Evolutionary conservation across 2,329 filamentous ascomycete species (phyloP).

Genomic region (Zymoseptoria crescenta): DNA sequence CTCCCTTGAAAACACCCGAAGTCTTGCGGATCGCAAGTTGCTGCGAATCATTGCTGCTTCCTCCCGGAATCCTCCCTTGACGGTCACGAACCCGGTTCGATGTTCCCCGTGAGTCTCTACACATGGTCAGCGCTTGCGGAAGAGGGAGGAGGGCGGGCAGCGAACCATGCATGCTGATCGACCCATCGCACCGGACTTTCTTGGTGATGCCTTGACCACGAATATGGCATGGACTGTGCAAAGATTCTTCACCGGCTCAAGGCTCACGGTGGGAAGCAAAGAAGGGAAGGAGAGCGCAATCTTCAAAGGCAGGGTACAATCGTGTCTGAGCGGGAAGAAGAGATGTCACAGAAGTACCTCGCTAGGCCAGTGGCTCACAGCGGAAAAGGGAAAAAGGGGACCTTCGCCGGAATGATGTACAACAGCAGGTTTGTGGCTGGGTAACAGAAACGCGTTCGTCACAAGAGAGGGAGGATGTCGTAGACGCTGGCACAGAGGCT

Average conservation of each 20-base stretch:
- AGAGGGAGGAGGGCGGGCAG: not conserved
- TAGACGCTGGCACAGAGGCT: not conserved
- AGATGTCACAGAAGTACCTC: not conserved
- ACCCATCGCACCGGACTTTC: not conserved
- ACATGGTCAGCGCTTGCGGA: not conserved
- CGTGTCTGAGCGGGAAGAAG: no score
- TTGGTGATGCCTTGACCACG: not conserved
- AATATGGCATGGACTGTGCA: no score
- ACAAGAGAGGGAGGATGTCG: no score
- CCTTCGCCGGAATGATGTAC: not conserved
- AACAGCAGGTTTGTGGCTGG: not conserved
- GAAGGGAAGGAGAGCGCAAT: no score
- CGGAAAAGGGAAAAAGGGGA: not conserved
- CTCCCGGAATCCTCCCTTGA: not conserved
- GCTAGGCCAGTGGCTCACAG: not conserved
- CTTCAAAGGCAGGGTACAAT: no score
- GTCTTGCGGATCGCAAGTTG: no score
- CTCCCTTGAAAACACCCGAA: no score
- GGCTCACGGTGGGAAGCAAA: no score
- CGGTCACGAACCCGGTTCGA: not conserved
- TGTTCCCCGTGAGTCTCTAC: not conserved
- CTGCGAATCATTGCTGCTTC: not conserved
- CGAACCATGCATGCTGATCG: not conserved
- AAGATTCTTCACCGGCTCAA: no score
- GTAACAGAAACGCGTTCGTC: no score